phyloP scores from a whole-genome alignment of 805 yeast species.

The Candida ortonii region DNA sequence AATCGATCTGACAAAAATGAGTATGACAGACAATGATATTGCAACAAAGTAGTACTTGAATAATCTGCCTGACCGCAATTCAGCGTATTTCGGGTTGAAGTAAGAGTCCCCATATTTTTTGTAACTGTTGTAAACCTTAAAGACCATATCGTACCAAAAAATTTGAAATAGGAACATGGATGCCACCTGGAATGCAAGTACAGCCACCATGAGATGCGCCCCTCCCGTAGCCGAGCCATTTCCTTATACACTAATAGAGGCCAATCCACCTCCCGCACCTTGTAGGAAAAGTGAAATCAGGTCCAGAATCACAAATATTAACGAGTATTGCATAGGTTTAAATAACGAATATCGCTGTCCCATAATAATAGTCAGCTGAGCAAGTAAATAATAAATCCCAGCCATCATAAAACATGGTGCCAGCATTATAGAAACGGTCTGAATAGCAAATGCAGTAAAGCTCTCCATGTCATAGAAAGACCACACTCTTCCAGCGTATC shows the following conservation, averaged over 20 bases:
- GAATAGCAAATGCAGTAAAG: conserved; percentile 51
- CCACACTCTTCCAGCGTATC: conserved; percentile 60
- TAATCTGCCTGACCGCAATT: conserved; percentile 33
- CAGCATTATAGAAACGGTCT: conserved; percentile 65
- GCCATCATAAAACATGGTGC: conserved; percentile 87
- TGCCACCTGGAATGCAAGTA: conserved; percentile 72
- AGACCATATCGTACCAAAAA: conserved; percentile 47
- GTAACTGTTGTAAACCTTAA: conserved; percentile 33
- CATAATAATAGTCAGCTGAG: conserved; percentile 61
- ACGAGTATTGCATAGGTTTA: conserved; percentile 59
- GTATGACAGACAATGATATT: conserved; percentile 45
- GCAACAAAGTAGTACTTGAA: conserved; percentile 46
- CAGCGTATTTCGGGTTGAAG: conserved; percentile 36
- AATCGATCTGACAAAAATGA: conserved; percentile 63
- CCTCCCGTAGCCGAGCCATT: conserved; percentile 47
- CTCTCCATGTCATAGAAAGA: conserved; percentile 37
- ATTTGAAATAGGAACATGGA: conserved; percentile 61
- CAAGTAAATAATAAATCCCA: conserved; percentile 71
- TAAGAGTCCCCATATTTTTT: conserved; percentile 28
- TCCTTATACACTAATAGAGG: conserved; percentile 43
- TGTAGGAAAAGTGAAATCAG: conserved; percentile 62
- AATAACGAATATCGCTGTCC: conserved; percentile 51
- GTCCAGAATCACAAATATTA: conserved; percentile 66
- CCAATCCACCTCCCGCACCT: conserved; percentile 79
- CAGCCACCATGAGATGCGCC: conserved; percentile 71